Evolutionary conservation across 257 asterid species (phyloP).

Genomic region (Craterostigma plantagineum): DNA sequence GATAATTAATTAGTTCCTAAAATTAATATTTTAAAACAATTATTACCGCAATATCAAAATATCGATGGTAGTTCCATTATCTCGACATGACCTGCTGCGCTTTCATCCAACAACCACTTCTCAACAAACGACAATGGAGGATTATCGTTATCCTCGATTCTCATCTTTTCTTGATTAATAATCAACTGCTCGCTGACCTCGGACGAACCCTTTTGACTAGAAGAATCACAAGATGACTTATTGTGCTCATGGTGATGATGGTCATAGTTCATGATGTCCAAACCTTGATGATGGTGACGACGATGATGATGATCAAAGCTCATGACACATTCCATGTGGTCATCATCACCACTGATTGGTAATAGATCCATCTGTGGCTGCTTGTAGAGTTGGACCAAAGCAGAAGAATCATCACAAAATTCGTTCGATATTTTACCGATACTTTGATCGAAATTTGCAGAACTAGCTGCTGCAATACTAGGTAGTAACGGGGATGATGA

Average conservation of each 20-base stretch:
- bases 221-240: neutral
- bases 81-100: neutral
- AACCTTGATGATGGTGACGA: too few relatives aligned
- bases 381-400: slow-evolving; percentile 16
- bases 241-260: neutral
- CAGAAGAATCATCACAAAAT: neutral
- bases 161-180: neutral
- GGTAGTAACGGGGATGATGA: slow-evolving; percentile 19
- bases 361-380: slow-evolving; percentile 11
- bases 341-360: too few relatives aligned
- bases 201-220: neutral
- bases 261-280: neutral
- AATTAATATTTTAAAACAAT: too few relatives aligned
- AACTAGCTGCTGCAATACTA: slow-evolving; percentile 4
- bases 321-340: slow-evolving; percentile 30
- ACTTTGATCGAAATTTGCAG: slow-evolving; percentile 6
- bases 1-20: too few relatives aligned
- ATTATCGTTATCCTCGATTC: neutral
- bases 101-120: slow-evolving; percentile 5
- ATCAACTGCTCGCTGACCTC: neutral
- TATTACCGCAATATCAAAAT: neutral
- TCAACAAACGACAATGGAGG: slow-evolving; percentile 4
- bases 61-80: slow-evolving; percentile 2
- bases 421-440: slow-evolving; percentile 6
- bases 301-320: slow-evolving; percentile 22